Percentiles rank a stretch among this genome's conserved stretches.
Conservation (phyloP, 2,329 filamentous ascomycete genomes). For the Cercospora beticola region DNA sequence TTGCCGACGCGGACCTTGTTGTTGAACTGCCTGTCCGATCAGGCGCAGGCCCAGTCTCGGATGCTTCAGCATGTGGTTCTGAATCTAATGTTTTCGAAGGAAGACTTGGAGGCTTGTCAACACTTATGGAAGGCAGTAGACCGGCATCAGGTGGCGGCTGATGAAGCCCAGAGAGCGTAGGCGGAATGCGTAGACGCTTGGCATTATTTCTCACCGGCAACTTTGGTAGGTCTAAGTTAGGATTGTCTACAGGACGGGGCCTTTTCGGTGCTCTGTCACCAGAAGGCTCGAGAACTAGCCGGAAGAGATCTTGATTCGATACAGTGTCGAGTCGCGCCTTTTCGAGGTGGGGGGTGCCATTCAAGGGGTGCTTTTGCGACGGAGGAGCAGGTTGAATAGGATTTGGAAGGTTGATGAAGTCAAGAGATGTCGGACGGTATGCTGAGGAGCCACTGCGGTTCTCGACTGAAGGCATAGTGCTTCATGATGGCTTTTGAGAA, state of each 20-base stretch:
- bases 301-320: slow-evolving; percentile 32
- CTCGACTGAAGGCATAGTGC: slow-evolving; percentile 16
- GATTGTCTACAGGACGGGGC: slow-evolving; percentile 26
- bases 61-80: neutral
- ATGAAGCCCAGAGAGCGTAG: slow-evolving; percentile 59
- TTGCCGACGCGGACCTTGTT: slow-evolving; percentile 26
- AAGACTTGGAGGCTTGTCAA: slow-evolving; percentile 24
- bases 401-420: slow-evolving; percentile 40
- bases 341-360: slow-evolving; percentile 31
- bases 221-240: slow-evolving; percentile 38
- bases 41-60: neutral
- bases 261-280: slow-evolving; percentile 34
- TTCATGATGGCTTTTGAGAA: neutral
- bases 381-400: slow-evolving; percentile 40
- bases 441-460: slow-evolving; percentile 17
- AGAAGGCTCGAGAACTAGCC: slow-evolving; percentile 34
- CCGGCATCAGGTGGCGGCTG: slow-evolving; percentile 63
- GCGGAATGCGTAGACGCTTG: slow-evolving; percentile 46
- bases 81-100: slow-evolving; percentile 14
- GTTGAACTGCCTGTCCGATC: neutral
- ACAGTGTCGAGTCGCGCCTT: slow-evolving; percentile 30
- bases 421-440: slow-evolving; percentile 34
- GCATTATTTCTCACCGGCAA: slow-evolving; percentile 35
- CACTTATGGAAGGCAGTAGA: slow-evolving; percentile 59
- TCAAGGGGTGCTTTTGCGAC: slow-evolving; percentile 36